Evolutionary conservation across 805 yeast genomes (phyloP), one percentile per base, ranked within the genome.

Genomic region (Lipomyces orientalis): DNA sequence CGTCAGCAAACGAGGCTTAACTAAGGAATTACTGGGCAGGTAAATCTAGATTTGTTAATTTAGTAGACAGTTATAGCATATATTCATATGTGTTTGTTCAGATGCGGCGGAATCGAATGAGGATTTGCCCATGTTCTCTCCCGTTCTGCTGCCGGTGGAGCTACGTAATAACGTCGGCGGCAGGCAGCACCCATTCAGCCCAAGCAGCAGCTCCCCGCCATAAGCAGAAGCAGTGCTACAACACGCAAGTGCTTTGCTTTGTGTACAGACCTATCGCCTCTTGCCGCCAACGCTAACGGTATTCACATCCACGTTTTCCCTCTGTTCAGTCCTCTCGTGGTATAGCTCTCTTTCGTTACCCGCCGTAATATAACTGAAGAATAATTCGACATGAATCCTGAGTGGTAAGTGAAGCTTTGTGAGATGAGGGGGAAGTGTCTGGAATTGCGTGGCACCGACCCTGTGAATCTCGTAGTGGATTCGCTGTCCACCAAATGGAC

Each of bases 341-440:
- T 54, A 54, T 54, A 19, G 10, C 9, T 33, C 25, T 25, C 37
- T 22, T 1, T 33, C n/a, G 6, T 55, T 56, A 16, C 12, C 51
- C 49, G 16, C 19, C 25, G 29, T 22, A 25, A 60, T 19, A 19
- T 58, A 60, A 16, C 10, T 29, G 16, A 33, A 52, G 10, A 37
- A 64, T 16, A 61, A 9, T 34, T 46, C 39, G 61, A 34, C 31
- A 63, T 63, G 67, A 64, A 64, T 35, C 59, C 67, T 31, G 67
- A 64, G 67, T 64, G 54, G 67, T 64, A 64, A n/a, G 67, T 64
- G 43, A 6, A 7, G 6, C 1, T 2, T 37, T 62, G 25, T 22
- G 63, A 10, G 29, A 9, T 25, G 33, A 19, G 16, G 22, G 2
- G 22, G 8, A 7, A 7, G 49, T 43, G 49, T 19, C 7, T 14